A percentile compares a stretch with the other conserved stretches of the same genome.
These are phyloP conservation scores for Skeletonema potamos DNA, from an alignment of 108 stramenopile genomes.

Conservation along the genomic window DNA sequence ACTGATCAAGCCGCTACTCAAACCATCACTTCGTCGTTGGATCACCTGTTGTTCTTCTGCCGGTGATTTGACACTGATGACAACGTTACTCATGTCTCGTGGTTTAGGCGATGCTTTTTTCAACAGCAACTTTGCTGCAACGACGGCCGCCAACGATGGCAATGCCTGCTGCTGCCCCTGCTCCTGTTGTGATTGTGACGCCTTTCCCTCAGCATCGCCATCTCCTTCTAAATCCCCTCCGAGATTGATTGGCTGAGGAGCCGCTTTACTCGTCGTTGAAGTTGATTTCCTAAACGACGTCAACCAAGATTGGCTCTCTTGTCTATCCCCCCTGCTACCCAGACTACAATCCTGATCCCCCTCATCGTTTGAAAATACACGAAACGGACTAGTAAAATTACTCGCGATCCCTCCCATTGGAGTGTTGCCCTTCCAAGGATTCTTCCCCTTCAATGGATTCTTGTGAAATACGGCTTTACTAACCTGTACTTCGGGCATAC, in stretches of 20 bases:
- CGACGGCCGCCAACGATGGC: neutral
- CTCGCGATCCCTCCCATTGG: too few species aligned
- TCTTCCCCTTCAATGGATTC: neutral
- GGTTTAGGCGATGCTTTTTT: neutral
- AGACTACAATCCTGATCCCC: too few species aligned
- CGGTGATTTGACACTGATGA: neutral
- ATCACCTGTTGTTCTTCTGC: neutral
- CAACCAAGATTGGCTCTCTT: too few species aligned
- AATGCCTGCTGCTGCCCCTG: neutral
- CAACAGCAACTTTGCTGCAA: neutral
- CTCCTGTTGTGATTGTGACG: too few species aligned
- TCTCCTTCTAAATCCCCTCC: too few species aligned
- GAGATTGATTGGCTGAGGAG: too few species aligned
- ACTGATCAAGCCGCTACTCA: neutral
- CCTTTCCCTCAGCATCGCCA: too few species aligned
- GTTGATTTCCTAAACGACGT: too few species aligned
- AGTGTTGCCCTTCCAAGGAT: neutral
- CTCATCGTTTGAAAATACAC: too few species aligned
- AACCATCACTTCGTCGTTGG: neutral
- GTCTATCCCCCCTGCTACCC: too few species aligned
- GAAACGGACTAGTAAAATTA: too few species aligned
- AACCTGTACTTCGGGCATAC: slow-evolving; percentile 29
- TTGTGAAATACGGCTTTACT: neutral
- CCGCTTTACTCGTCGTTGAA: too few species aligned
- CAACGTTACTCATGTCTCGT: neutral